Conservation (phyloP, 495 filamentous ascomycete species). For the Hamigera avellanea region DNA sequence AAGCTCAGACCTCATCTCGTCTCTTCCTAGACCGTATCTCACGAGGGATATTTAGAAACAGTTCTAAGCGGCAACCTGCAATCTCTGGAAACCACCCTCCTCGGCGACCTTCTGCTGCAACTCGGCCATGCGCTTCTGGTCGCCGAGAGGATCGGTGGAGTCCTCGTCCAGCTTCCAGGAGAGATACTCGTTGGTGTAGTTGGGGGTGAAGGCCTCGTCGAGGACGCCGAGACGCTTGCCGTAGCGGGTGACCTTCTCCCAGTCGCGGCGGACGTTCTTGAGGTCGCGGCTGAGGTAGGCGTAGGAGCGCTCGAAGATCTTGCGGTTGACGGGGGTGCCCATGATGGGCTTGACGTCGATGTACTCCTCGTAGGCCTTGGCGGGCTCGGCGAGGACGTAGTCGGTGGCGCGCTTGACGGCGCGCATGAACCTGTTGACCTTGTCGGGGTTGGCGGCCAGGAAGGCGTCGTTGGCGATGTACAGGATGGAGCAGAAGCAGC, state of each 20-base stretch:
- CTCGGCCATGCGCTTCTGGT: conserved; percentile 54
- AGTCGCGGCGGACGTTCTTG: conserved; percentile 59
- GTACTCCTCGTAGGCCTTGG: conserved; percentile 48
- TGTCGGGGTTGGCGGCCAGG: conserved; percentile 45
- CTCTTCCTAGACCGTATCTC: too few relatives aligned
- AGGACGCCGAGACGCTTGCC: conserved; percentile 55
- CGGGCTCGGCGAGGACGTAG: conserved; percentile 49
- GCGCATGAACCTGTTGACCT: conserved; percentile 46
- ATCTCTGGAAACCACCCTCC: conserved; percentile 33
- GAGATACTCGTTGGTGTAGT: conserved; percentile 57
- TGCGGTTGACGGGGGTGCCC: conserved; percentile 50
- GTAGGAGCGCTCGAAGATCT: conserved; percentile 63
- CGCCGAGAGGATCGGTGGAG: conserved; percentile 47
- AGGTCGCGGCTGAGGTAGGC: conserved; percentile 60
- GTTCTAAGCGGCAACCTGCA: conserved; percentile 12
- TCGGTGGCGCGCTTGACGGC: conserved; percentile 57
- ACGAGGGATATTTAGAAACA: too few relatives aligned
- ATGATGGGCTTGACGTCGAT: conserved; percentile 57
- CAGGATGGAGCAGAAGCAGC: conserved; percentile 65
- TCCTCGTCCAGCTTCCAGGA: conserved; percentile 49
- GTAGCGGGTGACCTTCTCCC: conserved; percentile 58
- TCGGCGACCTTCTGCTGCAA: conserved; percentile 46
- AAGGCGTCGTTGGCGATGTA: conserved; percentile 62
- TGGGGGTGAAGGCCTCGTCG: conserved; percentile 42
- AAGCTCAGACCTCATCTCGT: too few relatives aligned